Base-by-base conservation (phyloP, 2,329 filamentous ascomycete genomes). In the Colletotrichum higginsianum region DNA sequence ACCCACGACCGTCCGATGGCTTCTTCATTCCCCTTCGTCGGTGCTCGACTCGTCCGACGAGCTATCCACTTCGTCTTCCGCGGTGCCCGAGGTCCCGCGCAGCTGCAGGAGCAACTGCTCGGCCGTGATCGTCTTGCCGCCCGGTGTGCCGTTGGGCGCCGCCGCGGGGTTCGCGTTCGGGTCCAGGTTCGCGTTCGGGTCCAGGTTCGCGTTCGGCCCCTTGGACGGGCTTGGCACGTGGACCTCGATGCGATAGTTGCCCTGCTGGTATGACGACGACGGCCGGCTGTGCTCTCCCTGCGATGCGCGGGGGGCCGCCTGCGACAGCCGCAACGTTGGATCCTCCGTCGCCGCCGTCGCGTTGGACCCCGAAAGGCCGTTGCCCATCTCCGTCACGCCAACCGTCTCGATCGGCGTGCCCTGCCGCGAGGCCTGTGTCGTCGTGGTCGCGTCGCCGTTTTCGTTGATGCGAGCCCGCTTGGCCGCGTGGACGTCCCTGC, bases 271-370 rank as follows among this genome's bases (percentile, higher is more conserved):
- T 0, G 66, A 71, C 16, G 66, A 47, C 21, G 69, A 61, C 35
- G 23, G 66, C 18, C 38, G 67, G 15, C 47, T 26, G 1, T 26
- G 13, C 1, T 44, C 42, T 5, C 30, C n/a, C 21, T 64, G 69
- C 23, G 60, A 50, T 23, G 44, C 44, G 67, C 47, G 8, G 30
- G 30, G 30, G 30, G 30, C 30, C 11, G 30, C 9, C 30, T 35
- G 30, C 30, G 30, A 35, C 30, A 35, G 30, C 30, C 30, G 49
- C 30, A 76, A 61, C 3, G 81, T 84, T 4, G 83, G 83, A 70
- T 84, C 83, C 30, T 77, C 76, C 16, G 74, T 76, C 61, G 82
- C 81, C 7, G 80, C 81, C 1, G 82, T 82, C 15, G 80, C 82
- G 18, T 79, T 74, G 1, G 82, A 78, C 1, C 78, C 82, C 6